Percentiles rank a stretch among this genome's conserved stretches.
These are phyloP conservation scores for Macaranga tanarius DNA, from an alignment of 441 rosid species.

Conservation along the genomic window DNA sequence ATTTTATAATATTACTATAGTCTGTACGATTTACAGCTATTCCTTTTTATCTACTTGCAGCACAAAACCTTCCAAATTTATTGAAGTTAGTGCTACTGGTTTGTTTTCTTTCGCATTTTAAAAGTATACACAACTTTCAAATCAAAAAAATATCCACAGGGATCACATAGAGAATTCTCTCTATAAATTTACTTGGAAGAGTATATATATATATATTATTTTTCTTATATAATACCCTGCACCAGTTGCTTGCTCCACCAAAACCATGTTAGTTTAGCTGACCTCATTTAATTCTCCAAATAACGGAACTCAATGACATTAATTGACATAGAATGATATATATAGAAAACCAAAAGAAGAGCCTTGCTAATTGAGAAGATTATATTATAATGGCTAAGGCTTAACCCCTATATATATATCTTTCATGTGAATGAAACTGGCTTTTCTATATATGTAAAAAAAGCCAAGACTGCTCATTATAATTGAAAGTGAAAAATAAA, in stretches of 20 bases:
- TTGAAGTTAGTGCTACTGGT: too few species aligned
- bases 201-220: too few species aligned
- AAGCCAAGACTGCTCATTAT: too few species aligned
- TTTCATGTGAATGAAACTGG: too few species aligned
- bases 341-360: background rate
- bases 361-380: background rate
- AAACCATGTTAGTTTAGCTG: conserved; percentile 6
- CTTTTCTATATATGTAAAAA: too few species aligned
- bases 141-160: too few species aligned
- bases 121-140: background rate
- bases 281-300: background rate
- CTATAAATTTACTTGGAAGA: background rate
- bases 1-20: background rate
- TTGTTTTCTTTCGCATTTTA: background rate
- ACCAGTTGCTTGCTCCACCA: background rate
- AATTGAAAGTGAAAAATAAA: too few species aligned
- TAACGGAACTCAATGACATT: background rate
- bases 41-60: background rate
- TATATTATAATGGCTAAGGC: too few species aligned
- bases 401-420: too few species aligned
- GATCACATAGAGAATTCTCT: background rate
- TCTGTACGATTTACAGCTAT: background rate
- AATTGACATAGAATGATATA: background rate
- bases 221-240: background rate
- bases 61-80: background rate